Conservation (phyloP, 2,329 filamentous ascomycete genomes). For the Rhinocladiella similis region DNA sequence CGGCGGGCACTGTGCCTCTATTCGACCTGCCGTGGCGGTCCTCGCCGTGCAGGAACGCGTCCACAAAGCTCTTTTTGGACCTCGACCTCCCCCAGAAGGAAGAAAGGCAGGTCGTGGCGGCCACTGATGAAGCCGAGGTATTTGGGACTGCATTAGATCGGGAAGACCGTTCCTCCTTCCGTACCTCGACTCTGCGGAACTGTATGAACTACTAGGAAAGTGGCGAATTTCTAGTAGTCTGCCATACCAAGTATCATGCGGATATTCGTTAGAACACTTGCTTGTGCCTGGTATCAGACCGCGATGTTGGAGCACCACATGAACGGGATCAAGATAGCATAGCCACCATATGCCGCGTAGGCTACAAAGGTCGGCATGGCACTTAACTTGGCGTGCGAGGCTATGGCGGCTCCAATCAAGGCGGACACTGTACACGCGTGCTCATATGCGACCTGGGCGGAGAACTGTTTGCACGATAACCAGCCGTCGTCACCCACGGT, state of each 20-base stretch:
- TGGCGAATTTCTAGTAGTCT: conserved; percentile 3
- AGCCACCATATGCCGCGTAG: conserved; percentile 4
- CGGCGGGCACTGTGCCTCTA: no score
- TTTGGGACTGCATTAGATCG: no score
- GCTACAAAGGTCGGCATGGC: neutral
- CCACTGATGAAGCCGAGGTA: no score
- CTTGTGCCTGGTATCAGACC: neutral
- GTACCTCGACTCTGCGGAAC: no score
- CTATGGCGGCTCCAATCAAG: neutral
- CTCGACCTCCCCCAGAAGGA: no score
- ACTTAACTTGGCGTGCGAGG: neutral
- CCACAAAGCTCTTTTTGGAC: no score
- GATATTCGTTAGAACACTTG: neutral
- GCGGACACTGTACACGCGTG: conserved; percentile 11
- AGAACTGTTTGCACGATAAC: conserved; percentile 5
- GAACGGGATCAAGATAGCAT: conserved; percentile 6
- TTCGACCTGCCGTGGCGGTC: no score
- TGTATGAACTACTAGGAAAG: conserved; percentile 4
- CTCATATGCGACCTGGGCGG: conserved; percentile 14
- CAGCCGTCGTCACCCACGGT: conserved; percentile 3
- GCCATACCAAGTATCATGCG: neutral
- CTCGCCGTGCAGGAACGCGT: no score
- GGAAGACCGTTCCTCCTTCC: no score
- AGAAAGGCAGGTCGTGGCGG: no score
- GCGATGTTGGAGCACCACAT: conserved; percentile 4